Base-by-base conservation (phyloP, 306 rosid species). In the Gastrolobium bilobum region DNA sequence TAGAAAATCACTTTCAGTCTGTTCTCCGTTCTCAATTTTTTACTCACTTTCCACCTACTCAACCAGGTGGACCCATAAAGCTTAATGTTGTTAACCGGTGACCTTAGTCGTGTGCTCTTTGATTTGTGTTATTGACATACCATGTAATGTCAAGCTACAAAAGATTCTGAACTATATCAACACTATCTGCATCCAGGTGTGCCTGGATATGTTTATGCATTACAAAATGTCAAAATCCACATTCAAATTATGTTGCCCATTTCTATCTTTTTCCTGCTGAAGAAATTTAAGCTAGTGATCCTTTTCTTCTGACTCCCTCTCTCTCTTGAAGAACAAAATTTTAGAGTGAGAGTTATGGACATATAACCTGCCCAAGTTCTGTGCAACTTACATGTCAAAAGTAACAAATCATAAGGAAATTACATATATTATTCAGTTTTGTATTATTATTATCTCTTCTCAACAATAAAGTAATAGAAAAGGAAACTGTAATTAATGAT, bases 401-500 rank as follows among this genome's bases (percentile, higher is more conserved):
- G 50, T 73, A 29, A 57, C 56, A 29, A 42, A 42, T 42, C 43
- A 13, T 30, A 8, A 73, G 56, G 46, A 61, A 76, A 38, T 50
- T 48, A 15, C 72, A 26, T 57, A 4, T 15, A 30, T 39, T 4
- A n/a, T 44, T 39, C 50, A 30, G 44, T 30, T 68, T 56, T 31
- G 29, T 78, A 10, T 31, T 46, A 43, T 56, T 35, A 6, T 15
- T 15, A 46, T 43, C 31, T 61, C 67, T 46, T 65, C 38, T 34
- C 53, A 4, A 42, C 39, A 15, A 6, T 2, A 14, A 43, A 71
- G 34, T 6, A 31, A 3, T 3, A 43, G 29, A 4, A 46, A 46
- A 29, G 15, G 37, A 10, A 56, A 79, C 8, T 47, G 15, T 26
- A 7, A 13, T 2, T 5, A 20, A 30, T 43, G 11, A 31, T 61